A percentile compares a stretch with the other conserved stretches of the same genome.
Conservation (phyloP, 2,329 filamentous ascomycete genomes). For the Pseudogymnoascus sp. region DNA sequence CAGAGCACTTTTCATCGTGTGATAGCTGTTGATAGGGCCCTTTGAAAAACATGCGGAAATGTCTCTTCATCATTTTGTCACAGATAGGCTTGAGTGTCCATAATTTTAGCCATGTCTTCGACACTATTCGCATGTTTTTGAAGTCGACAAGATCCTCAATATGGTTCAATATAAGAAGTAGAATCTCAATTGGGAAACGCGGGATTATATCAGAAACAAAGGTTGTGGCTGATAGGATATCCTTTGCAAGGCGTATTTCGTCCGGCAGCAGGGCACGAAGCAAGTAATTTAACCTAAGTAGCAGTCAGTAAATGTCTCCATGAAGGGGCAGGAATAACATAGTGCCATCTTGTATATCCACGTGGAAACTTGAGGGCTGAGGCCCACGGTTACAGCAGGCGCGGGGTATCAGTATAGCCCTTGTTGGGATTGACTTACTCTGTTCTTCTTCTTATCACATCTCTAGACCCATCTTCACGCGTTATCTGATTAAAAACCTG, state of each 20-base stretch:
- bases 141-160: conserved; percentile 14
- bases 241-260: conserved; percentile 14
- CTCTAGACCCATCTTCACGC: conserved; percentile 12
- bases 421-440: conserved; percentile 15
- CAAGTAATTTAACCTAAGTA: conserved; percentile 17
- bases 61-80: conserved; percentile 6
- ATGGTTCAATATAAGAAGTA: conserved; percentile 14
- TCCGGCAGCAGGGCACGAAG: conserved; percentile 11
- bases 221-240: conserved; percentile 1
- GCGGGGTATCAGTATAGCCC: background rate
- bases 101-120: conserved; percentile 2
- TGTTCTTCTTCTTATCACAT: conserved; percentile 14
- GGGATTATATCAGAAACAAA: conserved; percentile 14
- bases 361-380: background rate
- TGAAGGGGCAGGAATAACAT: background rate
- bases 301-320: conserved; percentile 5
- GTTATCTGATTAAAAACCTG: conserved; percentile 13
- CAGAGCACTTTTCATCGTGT: background rate
- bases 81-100: conserved; percentile 6
- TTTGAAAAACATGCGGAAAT: conserved; percentile 4
- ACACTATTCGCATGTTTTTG: conserved; percentile 1
- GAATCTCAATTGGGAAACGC: conserved; percentile 19
- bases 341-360: background rate
- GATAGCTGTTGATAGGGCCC: background rate
- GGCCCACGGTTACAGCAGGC: background rate